Conservation (phyloP, 2,329 filamentous ascomycete species). For the Microcera coccophila region DNA sequence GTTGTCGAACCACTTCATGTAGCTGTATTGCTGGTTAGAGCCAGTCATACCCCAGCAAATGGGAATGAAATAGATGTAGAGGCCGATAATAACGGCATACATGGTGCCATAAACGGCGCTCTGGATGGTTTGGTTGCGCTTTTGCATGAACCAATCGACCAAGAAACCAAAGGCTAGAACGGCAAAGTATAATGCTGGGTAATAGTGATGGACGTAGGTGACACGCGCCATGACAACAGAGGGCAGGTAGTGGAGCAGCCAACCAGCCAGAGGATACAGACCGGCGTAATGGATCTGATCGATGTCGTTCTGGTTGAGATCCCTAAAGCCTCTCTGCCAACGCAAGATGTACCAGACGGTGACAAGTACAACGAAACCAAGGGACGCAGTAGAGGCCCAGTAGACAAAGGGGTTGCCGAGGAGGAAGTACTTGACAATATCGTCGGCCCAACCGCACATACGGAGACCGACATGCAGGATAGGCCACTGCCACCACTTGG, state of each 20-base stretch:
- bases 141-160: slow-evolving; percentile 75
- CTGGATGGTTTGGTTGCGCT: slow-evolving; percentile 60
- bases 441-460: slow-evolving; percentile 98
- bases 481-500: slow-evolving; percentile 98
- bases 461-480: slow-evolving; percentile 90
- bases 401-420: slow-evolving; percentile 95
- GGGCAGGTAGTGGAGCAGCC: slow-evolving; percentile 93
- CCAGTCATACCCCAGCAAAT: slow-evolving; percentile 97
- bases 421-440: slow-evolving; percentile 95
- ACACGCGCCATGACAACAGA: slow-evolving; percentile 98
- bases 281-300: slow-evolving; percentile 94
- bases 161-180: slow-evolving; percentile 87
- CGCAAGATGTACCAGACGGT: slow-evolving; percentile 82
- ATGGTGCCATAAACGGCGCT: slow-evolving; percentile 67
- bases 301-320: slow-evolving; percentile 74
- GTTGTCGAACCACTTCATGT: slow-evolving; percentile 87
- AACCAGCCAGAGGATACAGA: slow-evolving; percentile 85
- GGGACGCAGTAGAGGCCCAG: slow-evolving; percentile 82
- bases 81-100: slow-evolving; percentile 69
- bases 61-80: slow-evolving; percentile 87
- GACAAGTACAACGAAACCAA: slow-evolving; percentile 68
- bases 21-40: slow-evolving; percentile 74
- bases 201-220: slow-evolving; percentile 99
- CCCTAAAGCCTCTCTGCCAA: slow-evolving; percentile 91
- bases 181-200: slow-evolving; percentile 95